Evolutionary conservation across 768 basidiomycete genomes (phyloP), one percentile per base, ranked within the genome.

Genomic region (Suillus ampliporus): DNA sequence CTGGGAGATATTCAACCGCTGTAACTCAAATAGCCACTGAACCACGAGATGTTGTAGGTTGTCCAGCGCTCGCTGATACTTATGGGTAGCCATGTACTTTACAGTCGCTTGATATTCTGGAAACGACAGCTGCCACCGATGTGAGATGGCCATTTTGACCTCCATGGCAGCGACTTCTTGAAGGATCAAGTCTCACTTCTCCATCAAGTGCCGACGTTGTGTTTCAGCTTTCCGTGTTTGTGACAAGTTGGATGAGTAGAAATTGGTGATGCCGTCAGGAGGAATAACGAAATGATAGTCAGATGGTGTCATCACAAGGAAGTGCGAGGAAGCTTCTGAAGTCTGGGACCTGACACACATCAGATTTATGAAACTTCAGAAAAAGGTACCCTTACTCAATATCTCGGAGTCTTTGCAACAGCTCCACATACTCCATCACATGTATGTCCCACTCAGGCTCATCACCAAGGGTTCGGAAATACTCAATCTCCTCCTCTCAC

Each of bases 11-110:
- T 79, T 79, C 43, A 79, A 57, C 63, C 75, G 74, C 38, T 77
- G 75, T 6, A 80, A 68, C 64, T 81, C 78, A 63, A 81, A 78
- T 3, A 81, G 65, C 3, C 70, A 70, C 62, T 73, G 74, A 0
- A 78, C 65, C 6, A 76, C 74, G 23, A 80, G 75, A 31, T 64
- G 37, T 53, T 80, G 74, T 0, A 81, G 64, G 23, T 69, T 65
- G 19, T 78, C 69, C 1, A 81, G 69, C 0, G 77, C 77, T 9
- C 48, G 13, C 37, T 38, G 37, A 38, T 38, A 38, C 11, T 11
- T 38, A 14, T 38, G 37, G 11, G 13, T 38, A 13, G 37, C 37
- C 37, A 38, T 38, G 13, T 38, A 38, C 13, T 38, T 38, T 14
- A 38, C 13, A 11, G 37, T 38, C 13, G 11, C 37, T 38, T 38